phyloP scores from a whole-genome alignment of 192 early-diverging fungal genomes.

The Podila epicladia region DNA sequence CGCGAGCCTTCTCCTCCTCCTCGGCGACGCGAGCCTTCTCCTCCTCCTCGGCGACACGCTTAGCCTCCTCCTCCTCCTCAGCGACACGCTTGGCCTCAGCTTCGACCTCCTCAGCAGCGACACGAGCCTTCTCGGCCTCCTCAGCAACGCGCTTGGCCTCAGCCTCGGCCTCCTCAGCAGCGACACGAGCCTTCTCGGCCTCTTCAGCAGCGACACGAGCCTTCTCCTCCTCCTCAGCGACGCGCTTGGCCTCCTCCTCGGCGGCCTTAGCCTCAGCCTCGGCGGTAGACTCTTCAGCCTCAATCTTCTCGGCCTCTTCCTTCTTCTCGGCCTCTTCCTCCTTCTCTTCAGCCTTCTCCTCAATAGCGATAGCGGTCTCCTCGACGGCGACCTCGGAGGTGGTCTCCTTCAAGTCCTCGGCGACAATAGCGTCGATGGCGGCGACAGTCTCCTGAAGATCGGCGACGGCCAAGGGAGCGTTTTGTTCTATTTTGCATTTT shows the following conservation, averaged over 20 bases:
- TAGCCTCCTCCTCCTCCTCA: too few species aligned
- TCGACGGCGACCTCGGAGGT: constrained; percentile 3
- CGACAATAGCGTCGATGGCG: background rate
- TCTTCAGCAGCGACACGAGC: constrained; percentile 1
- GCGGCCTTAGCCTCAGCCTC: constrained; percentile 2
- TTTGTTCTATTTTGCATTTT: constrained; percentile 1
- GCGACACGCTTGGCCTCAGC: too few species aligned
- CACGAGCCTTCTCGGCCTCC: too few species aligned
- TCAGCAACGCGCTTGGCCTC: too few species aligned
- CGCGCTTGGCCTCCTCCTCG: constrained; percentile 11
- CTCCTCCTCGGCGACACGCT: too few species aligned
- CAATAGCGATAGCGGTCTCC: constrained; percentile 1
- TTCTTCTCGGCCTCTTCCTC: background rate
- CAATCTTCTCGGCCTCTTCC: background rate
- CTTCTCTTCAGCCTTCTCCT: constrained; percentile 11
- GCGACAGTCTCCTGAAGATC: constrained; percentile 7
- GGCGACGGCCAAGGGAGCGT: constrained; percentile 1
- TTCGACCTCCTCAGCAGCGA: too few species aligned
- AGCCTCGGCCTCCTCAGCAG: too few species aligned
- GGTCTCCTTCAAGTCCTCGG: background rate
- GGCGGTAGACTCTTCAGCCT: background rate
- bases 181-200: background rate
- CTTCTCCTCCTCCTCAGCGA: constrained; percentile 18
- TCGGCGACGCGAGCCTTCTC: too few species aligned
- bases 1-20: too few species aligned